These are phyloP conservation scores for Gaillardinia entomophila DNA, from an alignment of 805 yeast genomes.

Conservation along the genomic window DNA sequence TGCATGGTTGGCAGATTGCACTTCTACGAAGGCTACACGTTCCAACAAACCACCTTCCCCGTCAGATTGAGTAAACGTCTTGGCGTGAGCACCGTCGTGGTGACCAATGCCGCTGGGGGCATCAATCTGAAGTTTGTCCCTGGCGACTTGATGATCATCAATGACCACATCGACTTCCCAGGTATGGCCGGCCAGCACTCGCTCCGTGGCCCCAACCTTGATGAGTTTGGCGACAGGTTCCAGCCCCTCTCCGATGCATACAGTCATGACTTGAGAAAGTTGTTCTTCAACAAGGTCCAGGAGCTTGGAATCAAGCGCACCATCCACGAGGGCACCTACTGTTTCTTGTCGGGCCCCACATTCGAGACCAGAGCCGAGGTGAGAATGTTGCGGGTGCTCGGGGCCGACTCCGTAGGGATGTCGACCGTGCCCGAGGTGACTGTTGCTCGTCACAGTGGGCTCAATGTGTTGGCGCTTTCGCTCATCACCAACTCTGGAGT, in stretches of 20 bases:
- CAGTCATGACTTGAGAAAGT: slow-evolving; percentile 62
- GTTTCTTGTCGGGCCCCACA: slow-evolving; percentile 87
- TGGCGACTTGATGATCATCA: slow-evolving; percentile 88
- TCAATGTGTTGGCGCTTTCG: slow-evolving; percentile 78
- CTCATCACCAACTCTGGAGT: slow-evolving; percentile 83
- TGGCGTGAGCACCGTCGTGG: slow-evolving; percentile 60
- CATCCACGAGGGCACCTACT: slow-evolving; percentile 83
- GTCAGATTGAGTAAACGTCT: slow-evolving; percentile 65
- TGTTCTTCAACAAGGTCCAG: slow-evolving; percentile 51
- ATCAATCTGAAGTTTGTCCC: slow-evolving; percentile 58
- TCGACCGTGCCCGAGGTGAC: slow-evolving; percentile 95
- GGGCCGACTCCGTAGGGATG: slow-evolving; percentile 97
- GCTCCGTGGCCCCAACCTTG: slow-evolving; percentile 79
- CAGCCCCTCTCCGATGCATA: slow-evolving; percentile 87
- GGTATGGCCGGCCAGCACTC: slow-evolving; percentile 89
- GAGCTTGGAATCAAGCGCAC: slow-evolving; percentile 46
- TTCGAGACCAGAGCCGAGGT: slow-evolving; percentile 91
- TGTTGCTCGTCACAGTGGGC: slow-evolving; percentile 83
- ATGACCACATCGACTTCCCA: slow-evolving; percentile 86
- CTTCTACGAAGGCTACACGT: slow-evolving; percentile 86
- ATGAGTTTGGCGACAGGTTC: slow-evolving; percentile 78
- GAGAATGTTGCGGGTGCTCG: slow-evolving; percentile 60
- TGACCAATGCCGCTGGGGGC: slow-evolving; percentile 98
- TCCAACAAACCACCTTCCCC: slow-evolving; percentile 80
- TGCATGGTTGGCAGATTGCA: slow-evolving; percentile 94